Percentiles rank a stretch among this genome's conserved stretches.
Conservation (phyloP, 2,329 filamentous ascomycete genomes). For the Penicillium sumatraense region DNA sequence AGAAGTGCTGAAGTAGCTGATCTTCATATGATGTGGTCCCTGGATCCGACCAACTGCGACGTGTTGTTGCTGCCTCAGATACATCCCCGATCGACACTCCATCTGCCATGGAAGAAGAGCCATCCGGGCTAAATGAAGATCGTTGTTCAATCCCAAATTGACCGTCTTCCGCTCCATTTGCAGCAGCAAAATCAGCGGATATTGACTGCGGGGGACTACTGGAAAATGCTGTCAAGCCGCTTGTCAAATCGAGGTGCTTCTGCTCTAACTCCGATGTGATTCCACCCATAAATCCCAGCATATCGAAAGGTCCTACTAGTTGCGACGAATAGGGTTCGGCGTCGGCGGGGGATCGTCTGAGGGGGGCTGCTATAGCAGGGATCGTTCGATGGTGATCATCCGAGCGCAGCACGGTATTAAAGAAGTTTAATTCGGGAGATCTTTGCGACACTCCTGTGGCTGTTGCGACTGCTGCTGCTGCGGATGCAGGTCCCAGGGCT, state of each 20-base stretch:
- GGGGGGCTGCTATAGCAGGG: constrained; percentile 9
- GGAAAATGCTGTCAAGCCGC: constrained; percentile 22
- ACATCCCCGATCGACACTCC: constrained; percentile 17
- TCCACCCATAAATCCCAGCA: constrained; percentile 43
- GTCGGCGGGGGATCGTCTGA: constrained; percentile 11
- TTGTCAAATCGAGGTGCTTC: constrained; percentile 38
- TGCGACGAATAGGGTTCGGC: constrained; percentile 19
- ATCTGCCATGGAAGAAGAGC: constrained; percentile 16
- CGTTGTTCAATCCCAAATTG: constrained; percentile 12
- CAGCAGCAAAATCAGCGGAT: background rate
- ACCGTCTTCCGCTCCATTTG: constrained; percentile 8
- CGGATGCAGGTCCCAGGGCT: constrained; percentile 9
- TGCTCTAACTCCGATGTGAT: constrained; percentile 41
- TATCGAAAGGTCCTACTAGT: constrained; percentile 34
- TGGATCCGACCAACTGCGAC: constrained; percentile 26
- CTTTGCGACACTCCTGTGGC: constrained; percentile 17
- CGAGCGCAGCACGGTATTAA: constrained; percentile 33
- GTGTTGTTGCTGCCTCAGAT: constrained; percentile 19
- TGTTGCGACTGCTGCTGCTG: constrained; percentile 9
- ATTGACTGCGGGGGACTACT: constrained; percentile 16
- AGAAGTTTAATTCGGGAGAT: constrained; percentile 30
- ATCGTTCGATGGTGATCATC: constrained; percentile 27
- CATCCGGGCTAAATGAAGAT: constrained; percentile 20
- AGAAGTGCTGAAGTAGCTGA: constrained; percentile 35
- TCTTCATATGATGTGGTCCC: constrained; percentile 32